phyloP scores from a whole-genome alignment of 116 monocot species.

The Cymodocea nodosa region DNA sequence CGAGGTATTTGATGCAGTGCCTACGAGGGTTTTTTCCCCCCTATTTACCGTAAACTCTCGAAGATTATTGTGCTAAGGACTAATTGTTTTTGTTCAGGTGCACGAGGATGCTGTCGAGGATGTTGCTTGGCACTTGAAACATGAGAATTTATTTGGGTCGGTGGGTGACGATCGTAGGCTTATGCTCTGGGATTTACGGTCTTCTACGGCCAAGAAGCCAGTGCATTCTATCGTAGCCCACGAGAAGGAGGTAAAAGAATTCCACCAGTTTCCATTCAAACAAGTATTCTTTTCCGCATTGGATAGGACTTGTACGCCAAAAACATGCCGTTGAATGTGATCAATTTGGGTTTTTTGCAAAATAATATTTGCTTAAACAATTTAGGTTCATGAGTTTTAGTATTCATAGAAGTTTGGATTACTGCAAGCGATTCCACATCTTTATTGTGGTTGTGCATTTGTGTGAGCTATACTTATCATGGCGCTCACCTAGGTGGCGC shows the following conservation, averaged over 20 bases:
- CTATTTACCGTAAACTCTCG: not conserved
- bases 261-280: too few species aligned
- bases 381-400: too few species aligned
- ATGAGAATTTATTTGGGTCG: slow-evolving; percentile 86
- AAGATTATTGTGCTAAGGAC: not conserved
- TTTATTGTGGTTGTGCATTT: too few species aligned
- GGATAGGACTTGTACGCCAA: too few species aligned
- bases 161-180: slow-evolving; percentile 84
- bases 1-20: slow-evolving; percentile 35
- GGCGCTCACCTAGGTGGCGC: too few species aligned
- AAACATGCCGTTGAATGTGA: too few species aligned
- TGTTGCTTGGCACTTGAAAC: slow-evolving; percentile 69
- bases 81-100: slow-evolving; percentile 25
- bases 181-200: slow-evolving; percentile 95
- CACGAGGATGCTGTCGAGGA: slow-evolving; percentile 77
- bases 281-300: too few species aligned
- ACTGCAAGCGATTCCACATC: too few species aligned
- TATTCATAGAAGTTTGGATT: too few species aligned
- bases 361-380: too few species aligned
- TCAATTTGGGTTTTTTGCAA: too few species aligned
- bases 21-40: not conserved
- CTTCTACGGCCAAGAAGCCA: slow-evolving; percentile 34
- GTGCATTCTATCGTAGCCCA: slow-evolving; percentile 56
- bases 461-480: too few species aligned
- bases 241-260: slow-evolving; percentile 49